Percentiles rank a stretch among this genome's conserved stretches.
Conservation (phyloP, 2,329 filamentous ascomycete genomes). For the Rhynchosporium agropyri region DNA sequence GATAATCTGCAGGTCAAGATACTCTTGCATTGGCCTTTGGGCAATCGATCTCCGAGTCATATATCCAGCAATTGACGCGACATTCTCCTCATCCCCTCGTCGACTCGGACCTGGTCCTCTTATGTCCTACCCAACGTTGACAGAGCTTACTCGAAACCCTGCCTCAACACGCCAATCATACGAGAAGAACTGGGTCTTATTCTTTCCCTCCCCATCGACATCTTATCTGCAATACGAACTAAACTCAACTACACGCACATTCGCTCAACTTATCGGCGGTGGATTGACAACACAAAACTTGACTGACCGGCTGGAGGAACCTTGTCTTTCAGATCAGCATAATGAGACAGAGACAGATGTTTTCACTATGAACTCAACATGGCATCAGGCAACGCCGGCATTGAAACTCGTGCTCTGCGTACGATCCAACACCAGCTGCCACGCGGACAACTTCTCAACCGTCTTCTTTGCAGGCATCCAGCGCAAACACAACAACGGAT, state of each 20-base stretch:
- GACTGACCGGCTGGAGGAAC: conserved; percentile 28
- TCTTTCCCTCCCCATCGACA: conserved; percentile 41
- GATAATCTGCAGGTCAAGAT: conserved; percentile 29
- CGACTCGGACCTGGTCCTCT: conserved; percentile 34
- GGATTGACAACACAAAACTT: conserved; percentile 35
- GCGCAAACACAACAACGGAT: conserved; percentile 44
- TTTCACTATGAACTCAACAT: conserved; percentile 35
- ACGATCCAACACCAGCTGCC: conserved; percentile 37
- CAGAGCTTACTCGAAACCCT: conserved; percentile 46
- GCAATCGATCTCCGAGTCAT: conserved; percentile 33
- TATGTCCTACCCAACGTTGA: conserved; percentile 40
- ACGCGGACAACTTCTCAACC: conserved; percentile 29
- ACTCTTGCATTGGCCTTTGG: conserved; percentile 37
- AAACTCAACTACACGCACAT: conserved; percentile 35
- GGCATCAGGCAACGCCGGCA: conserved; percentile 47
- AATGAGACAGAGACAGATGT: conserved; percentile 22
- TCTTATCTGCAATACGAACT: conserved; percentile 46
- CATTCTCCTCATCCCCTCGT: conserved; percentile 31
- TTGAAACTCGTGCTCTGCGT: conserved; percentile 45
- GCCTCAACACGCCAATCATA: conserved; percentile 41
- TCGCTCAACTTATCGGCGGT: conserved; percentile 33
- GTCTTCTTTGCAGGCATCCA: conserved; percentile 45
- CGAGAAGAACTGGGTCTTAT: conserved; percentile 48
- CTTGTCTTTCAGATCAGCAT: conserved; percentile 28
- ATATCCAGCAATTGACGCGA: conserved; percentile 28